Evolutionary conservation across 2,329 filamentous ascomycete species (phyloP).

Genomic region (Epichloe amarillans): DNA sequence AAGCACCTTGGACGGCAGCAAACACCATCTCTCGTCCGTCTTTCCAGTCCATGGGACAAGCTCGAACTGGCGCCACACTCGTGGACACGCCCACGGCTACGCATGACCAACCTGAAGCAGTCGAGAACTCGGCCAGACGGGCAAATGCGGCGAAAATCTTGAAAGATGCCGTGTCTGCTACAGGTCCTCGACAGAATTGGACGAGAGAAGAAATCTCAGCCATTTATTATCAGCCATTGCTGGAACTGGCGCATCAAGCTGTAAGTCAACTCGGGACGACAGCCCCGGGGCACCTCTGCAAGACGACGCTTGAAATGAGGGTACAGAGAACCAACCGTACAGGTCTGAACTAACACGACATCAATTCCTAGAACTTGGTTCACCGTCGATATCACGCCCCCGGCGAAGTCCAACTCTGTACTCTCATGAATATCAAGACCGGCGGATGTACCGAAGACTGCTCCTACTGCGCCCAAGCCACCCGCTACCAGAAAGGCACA

Average conservation of each 20-base stretch:
- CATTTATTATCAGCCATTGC: constrained; percentile 70
- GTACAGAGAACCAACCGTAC: not conserved
- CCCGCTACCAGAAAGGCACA: constrained; percentile 62
- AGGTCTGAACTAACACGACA: constrained; percentile 6
- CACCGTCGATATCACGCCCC: constrained; percentile 82
- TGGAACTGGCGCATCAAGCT: constrained; percentile 64
- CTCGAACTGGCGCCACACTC: constrained; percentile 7
- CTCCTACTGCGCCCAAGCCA: constrained; percentile 84
- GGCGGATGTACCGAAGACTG: constrained; percentile 88
- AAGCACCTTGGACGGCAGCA: constrained; percentile 4
- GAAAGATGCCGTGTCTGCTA: constrained; percentile 44
- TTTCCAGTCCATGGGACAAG: not conserved
- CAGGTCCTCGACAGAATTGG: constrained; percentile 57
- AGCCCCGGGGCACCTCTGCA: too few relatives aligned
- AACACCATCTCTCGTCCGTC: not conserved
- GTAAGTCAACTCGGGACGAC: constrained; percentile 29
- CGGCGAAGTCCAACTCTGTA: constrained; percentile 78
- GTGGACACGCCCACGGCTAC: constrained; percentile 7
- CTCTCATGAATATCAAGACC: constrained; percentile 93
- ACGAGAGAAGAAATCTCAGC: constrained; percentile 67
- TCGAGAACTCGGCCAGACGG: constrained; percentile 4
- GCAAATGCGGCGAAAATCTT: constrained; percentile 21
- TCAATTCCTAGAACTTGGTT: constrained; percentile 45
- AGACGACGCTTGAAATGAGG: not conserved
- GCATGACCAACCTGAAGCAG: constrained; percentile 1